These are phyloP conservation scores for Candida neerlandica DNA, from an alignment of 1,139 yeast genomes.

Conservation along the genomic window DNA sequence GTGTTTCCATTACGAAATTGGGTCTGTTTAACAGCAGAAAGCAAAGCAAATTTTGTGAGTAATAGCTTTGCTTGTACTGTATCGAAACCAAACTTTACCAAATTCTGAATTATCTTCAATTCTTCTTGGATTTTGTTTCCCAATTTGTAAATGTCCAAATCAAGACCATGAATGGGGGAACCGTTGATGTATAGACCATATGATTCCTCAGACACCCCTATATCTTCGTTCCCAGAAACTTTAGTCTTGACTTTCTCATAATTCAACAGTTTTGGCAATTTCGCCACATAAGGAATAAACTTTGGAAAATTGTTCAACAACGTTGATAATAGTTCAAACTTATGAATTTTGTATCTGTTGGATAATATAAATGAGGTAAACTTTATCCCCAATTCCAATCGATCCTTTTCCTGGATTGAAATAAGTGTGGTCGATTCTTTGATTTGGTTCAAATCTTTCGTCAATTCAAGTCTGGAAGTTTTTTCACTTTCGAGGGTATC, in stretches of 20 bases:
- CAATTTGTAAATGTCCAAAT: constrained; percentile 48
- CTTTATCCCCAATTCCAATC: constrained; percentile 46
- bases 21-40: constrained; percentile 37
- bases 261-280: constrained; percentile 17
- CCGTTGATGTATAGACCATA: constrained; percentile 68
- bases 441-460: constrained; percentile 15
- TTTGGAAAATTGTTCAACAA: constrained; percentile 56
- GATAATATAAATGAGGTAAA: constrained; percentile 46
- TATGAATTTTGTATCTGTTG: constrained; percentile 27
- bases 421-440: constrained; percentile 23
- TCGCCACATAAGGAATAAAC: constrained; percentile 36
- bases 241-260: constrained; percentile 22
- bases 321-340: constrained; percentile 34
- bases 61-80: constrained; percentile 38
- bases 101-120: constrained; percentile 26
- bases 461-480: constrained; percentile 10
- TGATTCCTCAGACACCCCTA: constrained; percentile 40
- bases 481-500: constrained; percentile 55
- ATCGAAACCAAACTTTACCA: constrained; percentile 40
- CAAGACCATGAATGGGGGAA: constrained; percentile 46
- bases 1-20: constrained; percentile 40
- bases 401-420: constrained; percentile 28
- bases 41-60: constrained; percentile 48
- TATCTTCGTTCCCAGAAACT: constrained; percentile 29
- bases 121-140: constrained; percentile 41